These are phyloP conservation scores for Hyaloscypha finlandica DNA, from an alignment of 495 filamentous ascomycete species.

Conservation along the genomic window DNA sequence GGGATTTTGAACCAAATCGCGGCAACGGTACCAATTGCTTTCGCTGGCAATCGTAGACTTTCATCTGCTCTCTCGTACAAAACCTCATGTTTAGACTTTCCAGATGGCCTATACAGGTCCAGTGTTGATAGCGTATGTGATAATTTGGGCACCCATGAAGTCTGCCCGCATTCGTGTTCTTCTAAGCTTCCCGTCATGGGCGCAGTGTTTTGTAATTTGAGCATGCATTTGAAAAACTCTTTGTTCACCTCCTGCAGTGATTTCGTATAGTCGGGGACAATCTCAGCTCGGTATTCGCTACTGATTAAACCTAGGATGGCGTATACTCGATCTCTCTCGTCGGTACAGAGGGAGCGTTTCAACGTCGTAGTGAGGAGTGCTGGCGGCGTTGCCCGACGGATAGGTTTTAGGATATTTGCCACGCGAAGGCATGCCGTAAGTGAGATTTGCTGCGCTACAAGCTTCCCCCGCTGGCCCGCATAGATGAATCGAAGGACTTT, in stretches of 20 bases:
- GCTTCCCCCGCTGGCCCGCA: background rate
- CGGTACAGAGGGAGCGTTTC: background rate
- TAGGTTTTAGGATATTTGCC: background rate
- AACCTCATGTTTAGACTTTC: background rate
- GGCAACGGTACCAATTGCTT: background rate
- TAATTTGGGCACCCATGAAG: background rate
- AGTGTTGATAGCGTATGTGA: background rate
- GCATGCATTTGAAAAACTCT: background rate
- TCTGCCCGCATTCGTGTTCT: background rate
- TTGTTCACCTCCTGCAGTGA: background rate
- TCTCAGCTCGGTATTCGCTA: background rate
- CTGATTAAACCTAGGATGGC: background rate
- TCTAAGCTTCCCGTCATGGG: background rate
- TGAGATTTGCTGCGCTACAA: too few species aligned
- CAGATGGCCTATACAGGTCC: background rate
- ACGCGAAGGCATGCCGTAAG: background rate
- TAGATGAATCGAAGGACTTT: background rate
- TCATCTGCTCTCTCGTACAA: background rate
- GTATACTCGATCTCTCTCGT: constrained; percentile 10
- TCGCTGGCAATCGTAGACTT: background rate
- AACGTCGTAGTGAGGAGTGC: background rate
- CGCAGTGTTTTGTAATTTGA: background rate
- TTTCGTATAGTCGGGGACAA: constrained; percentile 9
- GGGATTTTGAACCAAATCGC: background rate
- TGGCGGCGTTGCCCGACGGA: background rate